A percentile compares a stretch with the other conserved stretches of the same genome.
Evolutionary conservation across 2,329 filamentous ascomycete genomes (phyloP).

Genomic region (Cephalotrichum gorgonifer): DNA sequence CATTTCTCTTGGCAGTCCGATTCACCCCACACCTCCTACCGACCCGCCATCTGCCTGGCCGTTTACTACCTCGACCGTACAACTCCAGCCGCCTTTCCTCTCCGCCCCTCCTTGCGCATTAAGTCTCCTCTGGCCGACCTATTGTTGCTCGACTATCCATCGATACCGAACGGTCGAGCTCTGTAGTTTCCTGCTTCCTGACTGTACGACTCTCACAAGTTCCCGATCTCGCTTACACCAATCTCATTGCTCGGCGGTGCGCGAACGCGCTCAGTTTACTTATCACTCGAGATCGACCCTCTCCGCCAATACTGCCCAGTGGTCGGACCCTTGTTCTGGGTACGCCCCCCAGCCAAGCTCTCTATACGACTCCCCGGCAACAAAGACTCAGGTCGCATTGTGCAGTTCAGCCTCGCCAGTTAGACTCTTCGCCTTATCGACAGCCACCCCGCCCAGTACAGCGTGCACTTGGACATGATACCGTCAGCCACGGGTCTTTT

Average conservation of each 20-base stretch:
- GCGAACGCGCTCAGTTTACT: neutral
- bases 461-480: neutral
- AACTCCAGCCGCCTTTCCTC: neutral
- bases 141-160: neutral
- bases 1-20: neutral
- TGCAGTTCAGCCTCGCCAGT: neutral
- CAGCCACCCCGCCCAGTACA: neutral
- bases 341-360: neutral
- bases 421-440: neutral
- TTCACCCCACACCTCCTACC: neutral
- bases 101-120: neutral
- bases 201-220: neutral
- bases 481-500: neutral
- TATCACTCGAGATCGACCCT: neutral
- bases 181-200: neutral
- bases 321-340: neutral
- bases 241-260: neutral
- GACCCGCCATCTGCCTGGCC: neutral
- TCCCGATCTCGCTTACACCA: neutral
- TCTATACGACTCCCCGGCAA: neutral
- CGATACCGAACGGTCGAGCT: neutral
- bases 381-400: neutral
- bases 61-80: neutral
- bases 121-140: neutral
- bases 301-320: neutral